A percentile compares a stretch with the other conserved stretches of the same genome.
Evolutionary conservation across 2,329 filamentous ascomycete genomes (phyloP).

Genomic region (Gnomoniopsis sp.): DNA sequence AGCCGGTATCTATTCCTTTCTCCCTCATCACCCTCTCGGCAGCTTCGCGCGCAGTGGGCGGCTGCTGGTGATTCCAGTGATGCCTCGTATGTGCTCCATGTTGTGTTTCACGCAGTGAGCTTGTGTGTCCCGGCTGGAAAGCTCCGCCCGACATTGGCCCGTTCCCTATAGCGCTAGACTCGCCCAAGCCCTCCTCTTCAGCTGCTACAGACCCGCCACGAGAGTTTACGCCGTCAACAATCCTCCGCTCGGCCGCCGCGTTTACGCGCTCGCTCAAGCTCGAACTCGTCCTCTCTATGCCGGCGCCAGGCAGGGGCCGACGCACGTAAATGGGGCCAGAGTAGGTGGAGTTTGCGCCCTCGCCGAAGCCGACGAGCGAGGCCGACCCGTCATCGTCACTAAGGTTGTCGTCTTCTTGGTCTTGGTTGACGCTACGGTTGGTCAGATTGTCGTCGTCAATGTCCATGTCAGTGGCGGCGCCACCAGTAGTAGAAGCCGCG

Average conservation of each 20-base stretch:
- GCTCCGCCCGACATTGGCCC: slow-evolving; percentile 51
- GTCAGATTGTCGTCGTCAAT: slow-evolving; percentile 44
- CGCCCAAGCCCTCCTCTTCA: slow-evolving; percentile 52
- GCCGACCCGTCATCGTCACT: slow-evolving; percentile 84
- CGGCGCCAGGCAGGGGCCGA: slow-evolving; percentile 39
- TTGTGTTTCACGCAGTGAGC: slow-evolving; percentile 34
- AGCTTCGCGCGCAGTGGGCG: slow-evolving; percentile 42
- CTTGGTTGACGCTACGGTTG: slow-evolving; percentile 46
- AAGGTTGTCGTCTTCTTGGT: slow-evolving; percentile 62
- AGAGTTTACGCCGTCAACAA: slow-evolving; percentile 63
- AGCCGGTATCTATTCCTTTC: slow-evolving; percentile 48
- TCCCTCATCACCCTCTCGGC: slow-evolving; percentile 65
- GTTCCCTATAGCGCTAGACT: slow-evolving; percentile 26
- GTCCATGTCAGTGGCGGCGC: slow-evolving; percentile 42
- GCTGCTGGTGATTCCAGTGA: slow-evolving; percentile 28
- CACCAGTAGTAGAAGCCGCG: slow-evolving; percentile 32
- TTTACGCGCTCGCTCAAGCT: slow-evolving; percentile 47
- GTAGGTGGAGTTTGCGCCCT: slow-evolving; percentile 82
- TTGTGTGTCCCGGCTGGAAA: slow-evolving; percentile 32
- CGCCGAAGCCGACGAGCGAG: slow-evolving; percentile 86
- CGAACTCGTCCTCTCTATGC: slow-evolving; percentile 48
- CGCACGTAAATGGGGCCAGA: slow-evolving; percentile 71
- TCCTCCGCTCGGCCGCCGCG: slow-evolving; percentile 49
- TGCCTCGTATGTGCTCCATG: slow-evolving; percentile 20
- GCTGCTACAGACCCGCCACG: slow-evolving; percentile 30